These are phyloP conservation scores for Dactylella cylindrospora DNA, from an alignment of 2,329 filamentous ascomycete genomes.

Conservation along the genomic window DNA sequence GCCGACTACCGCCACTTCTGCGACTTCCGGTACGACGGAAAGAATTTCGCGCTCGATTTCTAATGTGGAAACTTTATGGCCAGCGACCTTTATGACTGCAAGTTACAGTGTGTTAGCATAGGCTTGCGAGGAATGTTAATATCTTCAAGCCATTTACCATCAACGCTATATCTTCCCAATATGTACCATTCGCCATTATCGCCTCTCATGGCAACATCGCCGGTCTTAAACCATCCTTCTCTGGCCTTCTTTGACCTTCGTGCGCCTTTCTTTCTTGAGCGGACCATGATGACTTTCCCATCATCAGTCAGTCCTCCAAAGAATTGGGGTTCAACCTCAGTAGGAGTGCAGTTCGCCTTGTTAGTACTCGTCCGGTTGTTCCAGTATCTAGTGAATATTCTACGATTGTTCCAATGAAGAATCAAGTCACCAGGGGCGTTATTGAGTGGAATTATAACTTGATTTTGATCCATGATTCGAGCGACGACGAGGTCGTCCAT, in stretches of 20 bases:
- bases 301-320: conserved; percentile 10
- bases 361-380: conserved; percentile 75
- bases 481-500: conserved; percentile 77
- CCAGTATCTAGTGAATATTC: conserved; percentile 69
- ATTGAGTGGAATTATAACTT: conserved; percentile 5
- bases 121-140: conserved; percentile 60
- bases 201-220: conserved; percentile 70
- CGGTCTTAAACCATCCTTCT: conserved; percentile 88
- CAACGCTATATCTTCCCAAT: conserved; percentile 75
- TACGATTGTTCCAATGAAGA: conserved; percentile 50
- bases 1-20: conserved; percentile 84
- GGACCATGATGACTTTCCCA: conserved; percentile 2
- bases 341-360: conserved; percentile 49
- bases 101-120: conserved; percentile 57
- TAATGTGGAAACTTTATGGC: conserved; percentile 85
- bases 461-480: conserved; percentile 53
- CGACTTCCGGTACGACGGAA: conserved; percentile 54
- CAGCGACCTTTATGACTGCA: conserved; percentile 63
- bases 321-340: neutral
- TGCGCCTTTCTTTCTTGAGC: neutral
- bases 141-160: conserved; percentile 50
- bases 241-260: conserved; percentile 68
- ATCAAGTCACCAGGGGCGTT: conserved; percentile 13
- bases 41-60: conserved; percentile 93
- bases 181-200: conserved; percentile 61